Conservation (phyloP, 371 early-diverging fungal genomes). For the Apophysomyces sp. region DNA sequence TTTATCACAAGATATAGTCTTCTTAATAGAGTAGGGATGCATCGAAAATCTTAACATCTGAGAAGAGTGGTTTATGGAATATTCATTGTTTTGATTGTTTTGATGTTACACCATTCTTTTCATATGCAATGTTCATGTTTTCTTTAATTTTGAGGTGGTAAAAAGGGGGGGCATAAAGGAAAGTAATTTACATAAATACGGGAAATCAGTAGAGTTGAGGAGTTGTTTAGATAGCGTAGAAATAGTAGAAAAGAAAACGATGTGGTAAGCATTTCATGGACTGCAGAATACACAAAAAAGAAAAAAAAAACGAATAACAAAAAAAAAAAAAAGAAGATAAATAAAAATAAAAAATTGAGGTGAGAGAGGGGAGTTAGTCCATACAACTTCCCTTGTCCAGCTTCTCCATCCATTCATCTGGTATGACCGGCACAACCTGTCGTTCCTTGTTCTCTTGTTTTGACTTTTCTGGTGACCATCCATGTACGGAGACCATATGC, state of each 20-base stretch:
- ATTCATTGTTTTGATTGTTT: not conserved
- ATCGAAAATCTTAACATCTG: no score
- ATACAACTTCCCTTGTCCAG: conserved; percentile 32
- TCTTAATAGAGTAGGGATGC: no score
- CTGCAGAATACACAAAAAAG: conserved; percentile 4
- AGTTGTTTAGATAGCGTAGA: not conserved
- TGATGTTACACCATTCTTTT: not conserved
- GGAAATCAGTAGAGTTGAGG: conserved; percentile 4
- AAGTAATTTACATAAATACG: conserved; percentile 9
- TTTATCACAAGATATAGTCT: no score
- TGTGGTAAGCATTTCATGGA: not conserved
- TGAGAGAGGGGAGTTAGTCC: not conserved
- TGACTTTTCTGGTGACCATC: conserved; percentile 33
- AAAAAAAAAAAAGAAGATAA: not conserved
- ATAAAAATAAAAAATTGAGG: not conserved
- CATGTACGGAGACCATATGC: conserved; percentile 25
- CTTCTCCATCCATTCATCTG: conserved; percentile 53
- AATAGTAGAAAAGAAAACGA: conserved; percentile 2
- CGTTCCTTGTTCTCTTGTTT: conserved; percentile 21
- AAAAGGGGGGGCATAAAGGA: not conserved
- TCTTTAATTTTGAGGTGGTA: not conserved
- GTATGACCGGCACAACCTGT: conserved; percentile 39
- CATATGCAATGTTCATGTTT: conserved; percentile 2
- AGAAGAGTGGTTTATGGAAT: no score
- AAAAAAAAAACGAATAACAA: not conserved